Evolutionary conservation across 2,329 filamentous ascomycete species (phyloP), one percentile per base, ranked within the genome.

Genomic region (Pestalotiopsis sp.): DNA sequence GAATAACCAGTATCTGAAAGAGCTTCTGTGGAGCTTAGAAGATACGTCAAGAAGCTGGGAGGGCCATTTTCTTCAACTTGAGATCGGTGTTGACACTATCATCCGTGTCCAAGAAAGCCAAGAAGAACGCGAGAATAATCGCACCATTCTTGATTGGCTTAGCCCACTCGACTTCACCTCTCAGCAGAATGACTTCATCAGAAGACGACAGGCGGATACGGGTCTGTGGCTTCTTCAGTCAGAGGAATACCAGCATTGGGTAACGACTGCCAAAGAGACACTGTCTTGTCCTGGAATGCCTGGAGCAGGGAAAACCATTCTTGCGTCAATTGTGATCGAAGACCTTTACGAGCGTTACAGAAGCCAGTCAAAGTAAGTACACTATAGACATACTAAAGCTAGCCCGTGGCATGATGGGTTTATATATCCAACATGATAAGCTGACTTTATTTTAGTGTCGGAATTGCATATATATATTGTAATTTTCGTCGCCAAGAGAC

Each of bases 251-350:
- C 68, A 59, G 25, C 23, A 9, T 1, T 74, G 71, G 72, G 14
- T 71, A n/a, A 38, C 59, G 4, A 20, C 31, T 11, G 2, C 67
- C 0, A 70, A 72, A 1, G 69, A 78, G 25, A 84, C 76, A 0
- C 69, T 87, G 0, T 85, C 84, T 68, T 87, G 83, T 69, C 79
- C 79, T 3, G 83, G 84, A 0, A 83, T 84, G 17, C 84, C 84
- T 1, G 84, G 84, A 9, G 81, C 83, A 0, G 83, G 84, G 0
- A 87, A 87, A 72, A 86, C 84, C 0, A 82, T 85, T 7, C 68
- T 84, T 1, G 74, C 81, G 0, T 79, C 83, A 0, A 79, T 81
- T 14, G 77, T 83, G 0, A 70, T 87, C 0, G 75, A 86, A 3
- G 27, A 85, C 17, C 75, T 87, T 1, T 23, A 49, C 2, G 31